Conservation (phyloP, 192 early-diverging fungal species). For the Spinellus fusiger region DNA sequence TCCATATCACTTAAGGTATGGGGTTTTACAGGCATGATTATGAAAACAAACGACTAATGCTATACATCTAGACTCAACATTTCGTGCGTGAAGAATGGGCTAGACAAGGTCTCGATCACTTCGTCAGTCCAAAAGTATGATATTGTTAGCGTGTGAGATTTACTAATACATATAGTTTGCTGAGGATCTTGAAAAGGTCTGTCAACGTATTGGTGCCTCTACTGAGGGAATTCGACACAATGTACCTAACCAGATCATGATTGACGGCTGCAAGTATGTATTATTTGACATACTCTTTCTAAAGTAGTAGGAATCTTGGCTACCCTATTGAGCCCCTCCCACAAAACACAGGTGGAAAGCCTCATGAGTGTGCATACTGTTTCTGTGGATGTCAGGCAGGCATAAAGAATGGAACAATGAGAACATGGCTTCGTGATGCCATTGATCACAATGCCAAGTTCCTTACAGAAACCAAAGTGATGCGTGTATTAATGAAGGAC, state of each 20-base stretch:
- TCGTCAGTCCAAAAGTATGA: conserved; percentile 34
- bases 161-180: conserved; percentile 24
- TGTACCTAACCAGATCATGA: conserved; percentile 49
- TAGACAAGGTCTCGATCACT: conserved; percentile 49
- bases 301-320: conserved; percentile 43
- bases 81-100: conserved; percentile 71
- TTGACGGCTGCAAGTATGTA: conserved; percentile 54
- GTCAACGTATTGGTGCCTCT: conserved; percentile 48
- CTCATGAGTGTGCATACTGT: conserved; percentile 61
- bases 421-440: conserved; percentile 71
- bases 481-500: conserved; percentile 48
- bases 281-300: background rate
- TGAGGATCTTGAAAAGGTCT: conserved; percentile 48
- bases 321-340: conserved; percentile 49
- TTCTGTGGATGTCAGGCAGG: conserved; percentile 61
- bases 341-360: conserved; percentile 53
- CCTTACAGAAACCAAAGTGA: conserved; percentile 49
- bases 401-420: conserved; percentile 59
- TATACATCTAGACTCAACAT: conserved; percentile 46
- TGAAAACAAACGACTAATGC: too few species aligned
- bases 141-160: background rate
- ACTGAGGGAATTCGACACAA: conserved; percentile 51
- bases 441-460: conserved; percentile 55
- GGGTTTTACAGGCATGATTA: too few species aligned
- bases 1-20: conserved; percentile 45